phyloP scores from a whole-genome alignment of 2,329 filamentous ascomycete genomes.

The Fulvia fulva region DNA sequence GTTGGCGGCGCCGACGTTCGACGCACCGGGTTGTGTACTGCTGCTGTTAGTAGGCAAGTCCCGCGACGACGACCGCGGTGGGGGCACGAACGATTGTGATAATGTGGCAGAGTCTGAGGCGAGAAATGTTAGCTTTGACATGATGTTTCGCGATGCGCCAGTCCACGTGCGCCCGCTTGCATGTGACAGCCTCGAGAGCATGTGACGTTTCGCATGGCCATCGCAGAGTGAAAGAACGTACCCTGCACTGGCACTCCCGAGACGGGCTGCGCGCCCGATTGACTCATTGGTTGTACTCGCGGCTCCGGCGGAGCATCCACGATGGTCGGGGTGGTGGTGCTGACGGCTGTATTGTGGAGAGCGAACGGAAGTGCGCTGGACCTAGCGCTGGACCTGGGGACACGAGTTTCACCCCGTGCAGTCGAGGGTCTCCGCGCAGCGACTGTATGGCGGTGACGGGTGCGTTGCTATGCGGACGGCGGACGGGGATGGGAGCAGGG shows the following conservation, averaged over 20 bases:
- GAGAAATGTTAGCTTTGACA: conserved; percentile 7
- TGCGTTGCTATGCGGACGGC: background rate
- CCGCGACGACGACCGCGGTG: conserved; percentile 18
- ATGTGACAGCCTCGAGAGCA: conserved; percentile 7
- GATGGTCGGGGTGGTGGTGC: background rate
- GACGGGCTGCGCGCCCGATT: conserved; percentile 24
- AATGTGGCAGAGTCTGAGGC: conserved; percentile 20
- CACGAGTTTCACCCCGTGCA: background rate
- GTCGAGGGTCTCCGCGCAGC: background rate
- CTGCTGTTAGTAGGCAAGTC: conserved; percentile 13
- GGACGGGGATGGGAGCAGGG: background rate
- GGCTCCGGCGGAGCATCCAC: conserved; percentile 19
- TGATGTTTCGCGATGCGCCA: background rate
- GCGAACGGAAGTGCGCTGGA: conserved; percentile 3
- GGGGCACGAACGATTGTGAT: conserved; percentile 23
- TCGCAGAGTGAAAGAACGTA: conserved; percentile 12
- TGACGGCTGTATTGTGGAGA: conserved; percentile 1
- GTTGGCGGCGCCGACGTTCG: conserved; percentile 3
- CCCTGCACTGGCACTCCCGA: conserved; percentile 23
- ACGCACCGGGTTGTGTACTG: conserved; percentile 17
- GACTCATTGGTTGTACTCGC: conserved; percentile 26
- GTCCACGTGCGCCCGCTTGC: conserved; percentile 4
- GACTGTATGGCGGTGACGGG: background rate
- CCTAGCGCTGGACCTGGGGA: background rate
- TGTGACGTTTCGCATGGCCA: conserved; percentile 6